Base-by-base conservation (phyloP, 805 yeast genomes). In the Babjeviella inositovora region DNA sequence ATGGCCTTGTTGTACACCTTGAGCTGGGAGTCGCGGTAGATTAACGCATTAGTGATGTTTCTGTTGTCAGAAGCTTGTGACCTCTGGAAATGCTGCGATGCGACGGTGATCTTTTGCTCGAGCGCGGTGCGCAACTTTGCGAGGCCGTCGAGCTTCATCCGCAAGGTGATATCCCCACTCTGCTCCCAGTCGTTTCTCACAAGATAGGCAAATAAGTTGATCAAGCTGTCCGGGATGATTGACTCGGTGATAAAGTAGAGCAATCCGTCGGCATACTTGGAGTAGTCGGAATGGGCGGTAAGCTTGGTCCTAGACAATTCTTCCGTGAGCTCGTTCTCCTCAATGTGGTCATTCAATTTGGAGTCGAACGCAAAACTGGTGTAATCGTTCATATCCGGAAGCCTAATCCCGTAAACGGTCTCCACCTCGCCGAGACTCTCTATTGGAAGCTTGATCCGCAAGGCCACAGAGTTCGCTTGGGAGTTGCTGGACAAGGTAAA, bases 131-230 rank as follows among this genome's bases (percentile, higher is more conserved):
- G 43, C 18, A 75, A 37, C 32, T 70, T 65, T 30, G 61, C 58
- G 15, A 70, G 37, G 0, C 84, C 85, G 23, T 73, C 74, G 8
- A 76, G 42, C 23, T 57, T 45, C 61, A 66, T 62, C 38, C 85
- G 55, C 18, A 62, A 37, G 0, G 70, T 62, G 13, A 59, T 38
- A 2, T 26, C 35, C 1, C 35, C 32, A 6, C 30, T 32, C 10
- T 21, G 30, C 28, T 76, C 85, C 37, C 68, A 58, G 1, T 39
- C 38, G 20, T 59, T 44, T 29, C 57, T 64, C 5, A 64, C 63
- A 10, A 75, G 36, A 31, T 46, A 61, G 14, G 68, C 67, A 41
- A 74, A 75, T 11, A 71, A 50, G n/a, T 43, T 38, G 3, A 69
- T 34, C 25, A 76, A 38, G 12, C 59, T 52, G 1, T 46, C 53